These are phyloP conservation scores for Erodium texanum DNA, from an alignment of 441 rosid species.

Conservation along the genomic window DNA sequence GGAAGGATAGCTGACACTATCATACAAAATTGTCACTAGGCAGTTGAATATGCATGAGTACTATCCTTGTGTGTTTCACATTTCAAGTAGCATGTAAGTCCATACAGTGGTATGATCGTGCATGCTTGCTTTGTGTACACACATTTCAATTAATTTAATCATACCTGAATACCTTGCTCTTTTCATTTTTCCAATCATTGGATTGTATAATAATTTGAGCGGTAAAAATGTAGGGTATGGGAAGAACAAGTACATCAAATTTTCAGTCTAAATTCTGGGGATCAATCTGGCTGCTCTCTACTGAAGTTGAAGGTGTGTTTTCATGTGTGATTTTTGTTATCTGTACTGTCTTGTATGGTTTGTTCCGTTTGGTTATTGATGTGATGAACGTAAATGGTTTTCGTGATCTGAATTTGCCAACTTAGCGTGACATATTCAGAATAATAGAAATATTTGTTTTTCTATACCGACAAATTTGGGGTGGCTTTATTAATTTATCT, in stretches of 20 bases:
- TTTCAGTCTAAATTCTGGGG: conserved; percentile 28
- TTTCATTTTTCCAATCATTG: conserved; percentile 10
- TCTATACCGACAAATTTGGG: neutral
- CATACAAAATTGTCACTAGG: neutral
- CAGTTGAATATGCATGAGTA: neutral
- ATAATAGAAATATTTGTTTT: neutral
- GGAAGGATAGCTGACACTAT: neutral
- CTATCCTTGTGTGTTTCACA: neutral
- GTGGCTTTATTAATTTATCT: neutral
- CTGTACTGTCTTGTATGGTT: neutral
- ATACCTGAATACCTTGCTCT: neutral
- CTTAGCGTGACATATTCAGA: neutral
- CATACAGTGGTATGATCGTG: neutral
- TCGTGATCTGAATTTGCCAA: neutral
- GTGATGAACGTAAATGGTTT: neutral
- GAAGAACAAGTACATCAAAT: conserved; percentile 38
- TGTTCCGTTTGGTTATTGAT: neutral
- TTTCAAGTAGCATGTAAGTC: neutral
- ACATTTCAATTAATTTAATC: neutral
- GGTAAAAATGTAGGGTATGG: conserved; percentile 43
- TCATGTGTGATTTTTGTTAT: conserved; percentile 10
- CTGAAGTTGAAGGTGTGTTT: conserved; percentile 33
- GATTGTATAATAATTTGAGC: conserved; percentile 10
- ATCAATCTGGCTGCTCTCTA: conserved; percentile 40
- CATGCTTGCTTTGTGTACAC: neutral